phyloP scores from a whole-genome alignment of 345 rosid species.

The Populus tremula region DNA sequence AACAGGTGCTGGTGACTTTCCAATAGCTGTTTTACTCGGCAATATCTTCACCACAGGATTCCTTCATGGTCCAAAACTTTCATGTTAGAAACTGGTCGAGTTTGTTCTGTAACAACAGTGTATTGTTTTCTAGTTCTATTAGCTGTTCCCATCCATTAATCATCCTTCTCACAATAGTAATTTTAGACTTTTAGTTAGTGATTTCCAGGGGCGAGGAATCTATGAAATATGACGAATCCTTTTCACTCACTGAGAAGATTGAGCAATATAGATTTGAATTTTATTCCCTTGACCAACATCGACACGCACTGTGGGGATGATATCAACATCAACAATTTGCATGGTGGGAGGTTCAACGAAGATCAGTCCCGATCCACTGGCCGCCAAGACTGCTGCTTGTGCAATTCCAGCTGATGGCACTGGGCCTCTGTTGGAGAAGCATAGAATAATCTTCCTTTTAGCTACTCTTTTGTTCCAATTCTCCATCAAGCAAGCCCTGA shows the following conservation, averaged over 20 bases:
- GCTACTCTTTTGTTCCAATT: conserved; percentile 41
- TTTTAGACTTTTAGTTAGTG: too few relatives aligned
- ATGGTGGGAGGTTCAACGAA: conserved; percentile 50
- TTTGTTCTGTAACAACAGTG: not conserved
- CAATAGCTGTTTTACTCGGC: conserved; percentile 47
- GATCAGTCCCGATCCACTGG: conserved; percentile 49
- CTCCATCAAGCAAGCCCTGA: conserved; percentile 43
- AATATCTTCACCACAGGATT: conserved; percentile 35
- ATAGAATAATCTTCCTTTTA: conserved; percentile 40
- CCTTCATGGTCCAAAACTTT: conserved; percentile 21
- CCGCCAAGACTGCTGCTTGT: conserved; percentile 47
- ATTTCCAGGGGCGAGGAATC: not conserved
- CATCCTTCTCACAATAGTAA: too few relatives aligned
- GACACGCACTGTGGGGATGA: conserved; percentile 50
- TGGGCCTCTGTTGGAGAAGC: conserved; percentile 55
- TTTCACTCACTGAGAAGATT: conserved; percentile 34
- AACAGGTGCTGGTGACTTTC: conserved; percentile 39
- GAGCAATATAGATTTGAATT: conserved; percentile 43
- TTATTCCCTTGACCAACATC: conserved; percentile 53
- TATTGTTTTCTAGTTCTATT: not conserved
- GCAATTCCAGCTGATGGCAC: conserved; percentile 36
- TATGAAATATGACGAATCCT: not conserved
- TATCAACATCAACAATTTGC: conserved; percentile 46
- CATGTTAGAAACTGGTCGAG: not conserved
- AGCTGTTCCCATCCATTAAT: too few relatives aligned